phyloP scores from a whole-genome alignment of 2,329 filamentous ascomycete genomes.

The Penicillium palitans region DNA sequence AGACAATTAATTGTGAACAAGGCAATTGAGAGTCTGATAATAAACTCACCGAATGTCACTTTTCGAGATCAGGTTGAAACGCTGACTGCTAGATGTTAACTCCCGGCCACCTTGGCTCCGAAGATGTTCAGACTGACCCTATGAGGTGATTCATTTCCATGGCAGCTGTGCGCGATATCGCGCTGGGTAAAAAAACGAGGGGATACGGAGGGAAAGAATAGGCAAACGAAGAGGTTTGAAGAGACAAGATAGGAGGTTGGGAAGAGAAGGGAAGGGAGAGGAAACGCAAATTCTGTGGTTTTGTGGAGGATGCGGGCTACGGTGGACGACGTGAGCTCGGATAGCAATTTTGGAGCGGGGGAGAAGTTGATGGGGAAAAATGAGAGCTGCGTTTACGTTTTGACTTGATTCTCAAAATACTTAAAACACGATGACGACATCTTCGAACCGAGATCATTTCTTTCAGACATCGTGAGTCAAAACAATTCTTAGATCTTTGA shows the following conservation, averaged over 20 bases:
- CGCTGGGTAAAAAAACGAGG: slow-evolving; percentile 27
- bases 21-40: slow-evolving; percentile 17
- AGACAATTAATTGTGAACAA: slow-evolving; percentile 37
- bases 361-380: slow-evolving; percentile 14
- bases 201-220: slow-evolving; percentile 24
- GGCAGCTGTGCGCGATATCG: slow-evolving; percentile 33
- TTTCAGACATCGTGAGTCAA: slow-evolving; percentile 82
- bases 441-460: slow-evolving; percentile 75
- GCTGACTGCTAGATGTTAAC: slow-evolving; percentile 62
- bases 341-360: slow-evolving; percentile 29
- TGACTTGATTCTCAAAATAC: slow-evolving; percentile 1
- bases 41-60: slow-evolving; percentile 85
- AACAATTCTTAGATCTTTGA: slow-evolving; percentile 4
- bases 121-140: slow-evolving; percentile 43
- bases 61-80: slow-evolving; percentile 95
- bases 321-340: slow-evolving; percentile 34
- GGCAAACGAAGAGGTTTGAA: slow-evolving; percentile 18
- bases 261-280: slow-evolving; percentile 26
- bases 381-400: slow-evolving; percentile 7
- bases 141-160: slow-evolving; percentile 55
- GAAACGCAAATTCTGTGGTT: slow-evolving; percentile 32
- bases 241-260: slow-evolving; percentile 14
- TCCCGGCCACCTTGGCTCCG: slow-evolving; percentile 36
- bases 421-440: slow-evolving; percentile 58
- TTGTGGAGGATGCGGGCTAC: slow-evolving; percentile 38